Base-by-base conservation (phyloP, 2,329 filamentous ascomycete species). In the Trichothecium roseum region DNA sequence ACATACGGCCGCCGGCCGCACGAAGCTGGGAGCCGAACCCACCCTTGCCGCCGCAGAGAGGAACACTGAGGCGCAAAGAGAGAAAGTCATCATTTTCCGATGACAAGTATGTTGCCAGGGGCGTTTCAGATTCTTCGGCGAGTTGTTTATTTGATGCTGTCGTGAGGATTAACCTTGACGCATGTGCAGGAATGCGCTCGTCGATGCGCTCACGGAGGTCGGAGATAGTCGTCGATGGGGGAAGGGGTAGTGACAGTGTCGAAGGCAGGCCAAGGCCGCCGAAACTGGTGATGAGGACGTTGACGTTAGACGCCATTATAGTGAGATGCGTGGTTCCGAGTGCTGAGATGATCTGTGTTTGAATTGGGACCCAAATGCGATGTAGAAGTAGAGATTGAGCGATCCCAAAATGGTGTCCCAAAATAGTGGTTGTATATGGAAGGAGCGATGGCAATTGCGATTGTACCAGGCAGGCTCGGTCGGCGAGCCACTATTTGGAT, bases 1-100 rank as follows among this genome's bases (percentile, higher is more conserved):
- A 94, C 91, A 98, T 98, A 63, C 93, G 89, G 28, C 93, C 91
- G 53, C 93, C 91, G 3, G 91, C 91, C 1, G 93, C 91, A 53
- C 93, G 85, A 27, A 98, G 78, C 58, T 98, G 93, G 2, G 89
- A 96, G 36, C 91, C 91, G 55, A 98, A 98, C 51, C 91, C 91
- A 59, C 91, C 91, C 56, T 98, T 98, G 54, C 93, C 93, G 64
- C 93, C 91, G 47, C 81, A 84, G 28, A 95, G 64, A 5, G 83
- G 82, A 2, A 81, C 68, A 6, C 78, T 81, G 20, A 98, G 75
- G 36, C 87, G 84, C 4, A 98, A 72, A 0, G 87, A 81, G 13
- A 98, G 69, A 45, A 96, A 80, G 24, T 77, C 76, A 64, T 82
- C 75, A 36, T 72, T 43, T 5, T 51, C 46, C 24, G 56, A 53